Evolutionary conservation across 768 basidiomycete genomes (phyloP), one percentile per base, ranked within the genome.

Genomic region (Crepidotus variabilis): DNA sequence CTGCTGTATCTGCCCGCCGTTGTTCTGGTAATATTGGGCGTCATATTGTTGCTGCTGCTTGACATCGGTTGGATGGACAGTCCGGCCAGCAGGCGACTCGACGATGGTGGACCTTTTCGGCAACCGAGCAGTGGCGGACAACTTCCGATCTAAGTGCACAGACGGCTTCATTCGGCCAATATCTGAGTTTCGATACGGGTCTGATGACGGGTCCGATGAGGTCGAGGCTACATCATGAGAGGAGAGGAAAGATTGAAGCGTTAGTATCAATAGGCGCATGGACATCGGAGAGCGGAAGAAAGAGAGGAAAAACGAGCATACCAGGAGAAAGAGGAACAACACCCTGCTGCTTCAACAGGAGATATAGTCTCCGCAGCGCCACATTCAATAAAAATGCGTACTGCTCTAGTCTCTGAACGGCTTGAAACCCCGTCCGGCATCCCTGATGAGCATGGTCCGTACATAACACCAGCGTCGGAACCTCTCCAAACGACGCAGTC

Each of bases 301-400:
- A 18, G 51, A 50, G 35, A 50, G 53, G 51, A 47, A 48, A 55
- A 55, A 51, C 18, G 47, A 28, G 52, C 72, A 62, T 73, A 92
- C 91, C 81, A 54, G 90, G 86, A 5, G 88, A 84, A 52, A 88
- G 72, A n/a, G 92, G 87, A 21, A 96, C 90, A 35, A 94, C 91
- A 10, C 94, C 94, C 64, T 91, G 85, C 72, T 90, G 90, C 77
- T 90, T 91, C 65, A 92, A 74, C 35, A 91, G 80, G 28, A 92
- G 81, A 71, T 94, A 98, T 52, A 99, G 76, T 65, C 96, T 82
- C 61, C 95, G 80, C 54, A 99, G 77, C 18, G 96, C 97, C 21
- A 98, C 97, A 67, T 98, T 98, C 52, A 99, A 77, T 55, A 99
- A 73, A 78, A 95, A 99, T 1, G 97, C 92, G 70, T 97, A 99